A percentile compares a stretch with the other conserved stretches of the same genome.
Conservation (phyloP, 2,329 filamentous ascomycete species). For the Diaporthe destruens region DNA sequence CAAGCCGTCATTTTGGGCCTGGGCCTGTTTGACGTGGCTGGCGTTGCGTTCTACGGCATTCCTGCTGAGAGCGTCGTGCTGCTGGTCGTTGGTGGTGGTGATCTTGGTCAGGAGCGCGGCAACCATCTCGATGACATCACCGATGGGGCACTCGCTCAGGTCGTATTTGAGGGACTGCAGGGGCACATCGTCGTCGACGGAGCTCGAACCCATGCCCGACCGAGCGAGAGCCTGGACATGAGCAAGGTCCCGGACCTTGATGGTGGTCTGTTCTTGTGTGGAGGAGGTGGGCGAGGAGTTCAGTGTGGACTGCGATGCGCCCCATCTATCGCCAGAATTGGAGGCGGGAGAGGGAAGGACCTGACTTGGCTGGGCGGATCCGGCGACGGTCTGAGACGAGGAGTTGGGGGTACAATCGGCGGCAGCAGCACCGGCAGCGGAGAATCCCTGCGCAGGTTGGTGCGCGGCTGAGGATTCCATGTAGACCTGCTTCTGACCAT, state of each 20-base stretch:
- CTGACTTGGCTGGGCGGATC: constrained; percentile 40
- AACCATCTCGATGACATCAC: constrained; percentile 99
- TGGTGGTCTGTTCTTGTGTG: constrained; percentile 64
- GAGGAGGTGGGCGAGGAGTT: constrained; percentile 52
- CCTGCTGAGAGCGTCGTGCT: constrained; percentile 91
- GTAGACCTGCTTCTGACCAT: constrained; percentile 45
- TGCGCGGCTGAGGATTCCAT: constrained; percentile 43
- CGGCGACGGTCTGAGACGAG: constrained; percentile 41
- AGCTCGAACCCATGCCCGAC: constrained; percentile 76
- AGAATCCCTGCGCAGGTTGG: constrained; percentile 43
- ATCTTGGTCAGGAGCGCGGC: constrained; percentile 96
- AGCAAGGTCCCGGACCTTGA: constrained; percentile 88
- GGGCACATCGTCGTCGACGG: constrained; percentile 64
- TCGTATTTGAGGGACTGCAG: constrained; percentile 80
- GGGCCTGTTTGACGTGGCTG: constrained; percentile 68
- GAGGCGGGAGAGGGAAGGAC: constrained; percentile 54
- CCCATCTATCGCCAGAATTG: constrained; percentile 48
- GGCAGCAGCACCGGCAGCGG: constrained; percentile 43
- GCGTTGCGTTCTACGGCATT: constrained; percentile 81
- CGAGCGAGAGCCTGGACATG: constrained; percentile 92
- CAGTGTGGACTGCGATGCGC: constrained; percentile 43
- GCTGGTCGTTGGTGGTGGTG: constrained; percentile 93
- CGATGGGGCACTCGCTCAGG: constrained; percentile 97
- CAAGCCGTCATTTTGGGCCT: constrained; percentile 46
- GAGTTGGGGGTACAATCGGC: constrained; percentile 50